A percentile compares a stretch with the other conserved stretches of the same genome.
phyloP scores from a whole-genome alignment of 1,139 yeast species.

The Debaryomyces udenii region DNA sequence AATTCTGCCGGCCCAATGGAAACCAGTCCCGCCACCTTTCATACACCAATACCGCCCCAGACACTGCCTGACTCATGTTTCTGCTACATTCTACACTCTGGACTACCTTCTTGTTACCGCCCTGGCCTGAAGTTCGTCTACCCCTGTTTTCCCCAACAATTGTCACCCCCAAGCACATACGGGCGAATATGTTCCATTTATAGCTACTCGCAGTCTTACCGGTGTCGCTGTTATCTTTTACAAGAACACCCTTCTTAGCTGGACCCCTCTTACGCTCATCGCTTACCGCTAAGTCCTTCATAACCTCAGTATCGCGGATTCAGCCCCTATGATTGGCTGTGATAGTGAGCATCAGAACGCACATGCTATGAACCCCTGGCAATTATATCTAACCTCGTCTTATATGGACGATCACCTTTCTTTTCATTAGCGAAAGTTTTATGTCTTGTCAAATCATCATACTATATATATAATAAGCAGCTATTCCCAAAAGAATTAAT shows the following conservation, averaged over 20 bases:
- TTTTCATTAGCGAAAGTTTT: constrained; percentile 6
- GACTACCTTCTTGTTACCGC: no score
- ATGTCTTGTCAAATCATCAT: constrained; percentile 5
- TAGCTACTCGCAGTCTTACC: no score
- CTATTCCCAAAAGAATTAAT: constrained; percentile 7
- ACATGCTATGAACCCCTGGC: constrained; percentile 5
- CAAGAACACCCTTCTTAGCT: not conserved
- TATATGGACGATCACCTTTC: constrained; percentile 3
- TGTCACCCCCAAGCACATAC: no score
- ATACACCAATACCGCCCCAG: not conserved
- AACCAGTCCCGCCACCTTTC: not conserved
- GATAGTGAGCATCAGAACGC: constrained; percentile 2
- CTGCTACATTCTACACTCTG: no score
- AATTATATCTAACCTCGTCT: not conserved
- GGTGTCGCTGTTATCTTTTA: no score
- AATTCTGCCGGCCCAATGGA: constrained; percentile 3
- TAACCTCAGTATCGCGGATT: not conserved
- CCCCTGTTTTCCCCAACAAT: no score
- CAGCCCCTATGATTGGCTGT: not conserved
- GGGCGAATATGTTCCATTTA: no score
- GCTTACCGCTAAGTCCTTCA: constrained; percentile 5
- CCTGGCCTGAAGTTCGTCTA: no score
- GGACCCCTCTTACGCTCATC: constrained; percentile 8
- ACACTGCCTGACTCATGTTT: no score
- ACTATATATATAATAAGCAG: constrained; percentile 1